Evolutionary conservation across 805 yeast genomes (phyloP).

Genomic region (Kodamaea laetipori): DNA sequence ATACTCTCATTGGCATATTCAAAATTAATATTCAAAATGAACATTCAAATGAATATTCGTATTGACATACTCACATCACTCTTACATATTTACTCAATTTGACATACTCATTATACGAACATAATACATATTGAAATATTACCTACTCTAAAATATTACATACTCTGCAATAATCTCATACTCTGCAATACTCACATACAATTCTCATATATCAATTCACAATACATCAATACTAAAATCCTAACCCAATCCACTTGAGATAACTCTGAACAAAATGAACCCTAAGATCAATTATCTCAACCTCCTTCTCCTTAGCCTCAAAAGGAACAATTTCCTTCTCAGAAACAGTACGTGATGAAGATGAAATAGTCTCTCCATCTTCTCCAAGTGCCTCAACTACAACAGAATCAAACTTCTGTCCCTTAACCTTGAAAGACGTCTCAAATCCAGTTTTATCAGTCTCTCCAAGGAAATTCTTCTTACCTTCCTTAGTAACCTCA

Average conservation of each 20-base stretch:
- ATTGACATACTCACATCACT: no score
- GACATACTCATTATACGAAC: no score
- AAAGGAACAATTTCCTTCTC: conserved; percentile 9
- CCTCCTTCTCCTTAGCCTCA: not conserved
- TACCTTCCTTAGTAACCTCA: conserved; percentile 16
- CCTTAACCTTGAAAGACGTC: conserved; percentile 17
- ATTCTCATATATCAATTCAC: no score
- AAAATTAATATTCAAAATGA: no score
- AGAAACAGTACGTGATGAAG: conserved; percentile 14
- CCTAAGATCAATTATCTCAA: no score
- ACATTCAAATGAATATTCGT: no score
- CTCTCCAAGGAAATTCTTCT: conserved; percentile 19
- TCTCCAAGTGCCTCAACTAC: conserved; percentile 20
- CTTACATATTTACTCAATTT: no score
- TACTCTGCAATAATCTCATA: not conserved
- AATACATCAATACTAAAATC: no score
- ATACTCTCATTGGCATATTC: no score
- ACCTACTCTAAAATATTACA: no score
- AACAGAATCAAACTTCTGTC: conserved; percentile 12
- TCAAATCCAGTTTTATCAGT: conserved; percentile 31
- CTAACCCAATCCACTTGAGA: conserved; percentile 4
- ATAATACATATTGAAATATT: no score
- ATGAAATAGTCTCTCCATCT: conserved; percentile 17
- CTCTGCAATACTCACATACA: not conserved
- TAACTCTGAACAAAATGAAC: not conserved